Evolutionary conservation across 139 green algal genomes (phyloP), one percentile per base, ranked within the genome.

Genomic region (Zygnema circumcarinatum): DNA sequence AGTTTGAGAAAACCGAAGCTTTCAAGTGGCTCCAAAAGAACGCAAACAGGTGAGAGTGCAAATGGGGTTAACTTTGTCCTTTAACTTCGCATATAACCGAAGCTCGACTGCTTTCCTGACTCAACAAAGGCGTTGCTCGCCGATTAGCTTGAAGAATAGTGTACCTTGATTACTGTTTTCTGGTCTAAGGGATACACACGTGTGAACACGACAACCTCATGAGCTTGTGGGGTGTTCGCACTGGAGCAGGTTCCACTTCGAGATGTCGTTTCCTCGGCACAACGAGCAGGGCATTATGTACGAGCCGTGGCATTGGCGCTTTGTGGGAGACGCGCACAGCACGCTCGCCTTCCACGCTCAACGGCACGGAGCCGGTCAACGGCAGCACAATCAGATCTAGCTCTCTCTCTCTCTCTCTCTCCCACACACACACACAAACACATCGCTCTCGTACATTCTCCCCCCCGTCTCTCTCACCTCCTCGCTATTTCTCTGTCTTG

Each of bases 221-320:
- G 29, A 29, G 29, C 29, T 72, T 35, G 56, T 72, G 56, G 29
- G 29, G 56, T 29, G 29, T 72, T 72, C 56, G 29, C 56, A n/a
- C n/a, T n/a, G n/a, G 67, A 68, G n/a, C 76, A 85, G 81, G 72
- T 93, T 91, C 85, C 76, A 93, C 76, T 93, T 93, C 78, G 90
- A 93, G 89, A 42, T 93, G 75, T 92, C 81, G n/a, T 93, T 93
- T 74, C 90, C 90, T 2, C 38, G 36, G 7, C 80, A 83, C 52
- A 92, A 93, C 35, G 42, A n/a, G 32, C n/a, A 88, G 22, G 90
- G 84, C 1, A 81, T 93, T 20, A 86, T 76, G 39, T 93, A 91
- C 56, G 90, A 93, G 84, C 90, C 90, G 2, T 93, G 90, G 90
- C 90, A 93, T 62, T 93, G 90, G 90, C 73, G 90, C 25, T 93